These are phyloP conservation scores for Pueraria montana DNA, from an alignment of 306 rosid genomes.

Conservation along the genomic window DNA sequence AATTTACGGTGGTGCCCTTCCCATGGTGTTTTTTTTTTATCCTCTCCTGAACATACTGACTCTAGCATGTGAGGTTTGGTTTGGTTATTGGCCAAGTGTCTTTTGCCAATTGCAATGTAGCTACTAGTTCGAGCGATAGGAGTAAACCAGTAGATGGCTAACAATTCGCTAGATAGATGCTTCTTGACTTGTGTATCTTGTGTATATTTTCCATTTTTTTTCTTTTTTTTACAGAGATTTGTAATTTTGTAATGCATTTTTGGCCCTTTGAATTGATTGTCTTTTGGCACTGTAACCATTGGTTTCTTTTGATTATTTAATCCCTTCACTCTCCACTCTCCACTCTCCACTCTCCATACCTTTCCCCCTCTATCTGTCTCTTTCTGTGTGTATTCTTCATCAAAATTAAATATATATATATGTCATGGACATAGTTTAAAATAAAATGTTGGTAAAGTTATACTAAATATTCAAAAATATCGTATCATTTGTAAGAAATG, in stretches of 20 bases:
- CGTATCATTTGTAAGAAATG: not conserved
- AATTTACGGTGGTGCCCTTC: constrained; percentile 50
- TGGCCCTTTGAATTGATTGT: constrained; percentile 46
- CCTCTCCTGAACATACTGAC: constrained; percentile 45
- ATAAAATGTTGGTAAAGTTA: not conserved
- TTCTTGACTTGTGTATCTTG: constrained; percentile 57
- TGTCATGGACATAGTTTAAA: not conserved
- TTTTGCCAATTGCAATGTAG: constrained; percentile 42
- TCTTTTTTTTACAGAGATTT: constrained; percentile 49
- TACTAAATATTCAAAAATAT: not conserved
- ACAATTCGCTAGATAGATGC: constrained; percentile 59
- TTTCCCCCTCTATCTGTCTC: not conserved
- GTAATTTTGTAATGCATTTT: constrained; percentile 57
- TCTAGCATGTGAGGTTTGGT: constrained; percentile 58
- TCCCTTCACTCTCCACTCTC: not conserved
- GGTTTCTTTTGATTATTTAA: constrained; percentile 23
- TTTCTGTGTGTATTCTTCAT: not conserved
- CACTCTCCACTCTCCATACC: no score
- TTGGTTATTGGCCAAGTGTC: constrained; percentile 42
- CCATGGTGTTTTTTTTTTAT: constrained; percentile 12
- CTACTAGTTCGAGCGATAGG: constrained; percentile 51
- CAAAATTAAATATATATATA: not conserved
- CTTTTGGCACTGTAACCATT: constrained; percentile 30
- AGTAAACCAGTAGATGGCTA: constrained; percentile 65
- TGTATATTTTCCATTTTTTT: constrained; percentile 53